A percentile compares a stretch with the other conserved stretches of the same genome.
Evolutionary conservation across 805 yeast genomes (phyloP).

Genomic region (Ogataea ramenticola): DNA sequence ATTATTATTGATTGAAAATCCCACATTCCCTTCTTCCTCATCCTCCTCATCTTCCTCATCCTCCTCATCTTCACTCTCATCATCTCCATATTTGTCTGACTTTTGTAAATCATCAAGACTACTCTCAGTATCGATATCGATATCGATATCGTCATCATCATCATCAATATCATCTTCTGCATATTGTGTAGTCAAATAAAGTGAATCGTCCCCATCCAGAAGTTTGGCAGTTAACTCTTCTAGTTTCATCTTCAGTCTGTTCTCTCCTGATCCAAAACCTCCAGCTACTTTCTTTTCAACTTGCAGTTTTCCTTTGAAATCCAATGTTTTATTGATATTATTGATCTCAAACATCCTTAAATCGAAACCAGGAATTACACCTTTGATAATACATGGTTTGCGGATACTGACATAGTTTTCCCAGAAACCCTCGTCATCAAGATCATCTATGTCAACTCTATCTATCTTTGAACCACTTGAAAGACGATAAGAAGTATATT

Average conservation of each 20-base stretch:
- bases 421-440: slow-evolving; percentile 27
- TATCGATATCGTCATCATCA: slow-evolving; percentile 1
- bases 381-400: slow-evolving; percentile 45
- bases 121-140: slow-evolving; percentile 13
- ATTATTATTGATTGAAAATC: slow-evolving; percentile 1
- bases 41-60: slow-evolving; percentile 1
- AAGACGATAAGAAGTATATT: slow-evolving; percentile 5
- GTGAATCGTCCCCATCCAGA: slow-evolving; percentile 33
- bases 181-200: slow-evolving; percentile 69
- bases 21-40: slow-evolving; percentile 1
- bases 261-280: slow-evolving; percentile 64
- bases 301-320: slow-evolving; percentile 27
- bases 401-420: slow-evolving; percentile 31
- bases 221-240: slow-evolving; percentile 39
- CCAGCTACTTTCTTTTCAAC: slow-evolving; percentile 52
- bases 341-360: slow-evolving; percentile 26
- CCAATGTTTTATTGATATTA: slow-evolving; percentile 29
- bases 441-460: slow-evolving; percentile 4
- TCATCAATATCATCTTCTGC: slow-evolving; percentile 31
- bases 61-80: slow-evolving; percentile 18
- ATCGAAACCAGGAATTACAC: slow-evolving; percentile 28
- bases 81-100: slow-evolving; percentile 15
- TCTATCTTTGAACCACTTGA: slow-evolving; percentile 1
- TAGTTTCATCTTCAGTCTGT: slow-evolving; percentile 44
- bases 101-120: slow-evolving; percentile 11